Evolutionary conservation across 2,329 filamentous ascomycete species (phyloP), one percentile per base, ranked within the genome.

Genomic region (Fusarium liriodendri): DNA sequence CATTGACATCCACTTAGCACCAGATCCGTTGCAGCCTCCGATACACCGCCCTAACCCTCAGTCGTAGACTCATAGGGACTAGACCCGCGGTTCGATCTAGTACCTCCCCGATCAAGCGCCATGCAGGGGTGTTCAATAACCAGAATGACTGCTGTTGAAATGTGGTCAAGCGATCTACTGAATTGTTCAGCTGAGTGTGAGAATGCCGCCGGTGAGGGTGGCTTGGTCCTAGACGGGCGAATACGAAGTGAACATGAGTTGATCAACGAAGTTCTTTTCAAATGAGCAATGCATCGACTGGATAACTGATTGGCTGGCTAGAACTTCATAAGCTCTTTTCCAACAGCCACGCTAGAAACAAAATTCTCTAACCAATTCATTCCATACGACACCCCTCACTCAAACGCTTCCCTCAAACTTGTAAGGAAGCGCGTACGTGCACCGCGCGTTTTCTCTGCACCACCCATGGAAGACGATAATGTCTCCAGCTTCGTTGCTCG

Each of bases 401-500:
- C 11, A 54, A 32, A 33, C 50, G 6, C 27, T 32, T 54, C 50
- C 50, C 27, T 54, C 27, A 54, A 20, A 54, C 18, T 33, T 54
- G 18, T 54, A 54, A 16, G 27, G 38, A 2, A 66, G 20, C 0
- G 38, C 42, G 22, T 70, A 70, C 62, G 70, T 70, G 20, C 68
- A 70, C 0, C 68, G 55, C 10, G 40, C 33, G 0, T 33, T 45
- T 5, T 70, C 18, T 6, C 64, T 63, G 3, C 68, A 70, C 67
- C 67, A 70, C 9, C 68, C 68, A 16, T 70, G 68, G 9, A 70
- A 70, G 1, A 70, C 62, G 27, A 70, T 18, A 0, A 40, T 42
- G 14, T 70, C 67, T 1, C 68, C 68, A 6, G 33, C 68, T 22
- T 45, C 67, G 14, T 62, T 70, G 27, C 68, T 70, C 2, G 68